Evolutionary conservation across 495 filamentous ascomycete species (phyloP), one percentile per base, ranked within the genome.

Genomic region (Talaromyces nanjingensis): DNA sequence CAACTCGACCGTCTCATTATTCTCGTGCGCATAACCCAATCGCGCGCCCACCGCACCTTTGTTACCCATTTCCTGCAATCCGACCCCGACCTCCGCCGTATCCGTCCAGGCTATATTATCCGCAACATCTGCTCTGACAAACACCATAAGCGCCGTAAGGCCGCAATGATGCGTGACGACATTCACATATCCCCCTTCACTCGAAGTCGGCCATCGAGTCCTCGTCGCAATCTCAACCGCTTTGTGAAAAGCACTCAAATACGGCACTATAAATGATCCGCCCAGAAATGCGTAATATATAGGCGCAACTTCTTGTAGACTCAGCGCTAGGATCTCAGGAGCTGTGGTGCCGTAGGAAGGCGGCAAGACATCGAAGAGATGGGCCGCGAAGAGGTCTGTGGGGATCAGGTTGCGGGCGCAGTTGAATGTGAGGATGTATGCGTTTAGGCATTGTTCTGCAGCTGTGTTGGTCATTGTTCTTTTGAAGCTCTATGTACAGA

Each of bases 401-500:
- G 89, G 77, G 69, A 92, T 86, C 22, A 84, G 73, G 57, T 80
- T 81, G 56, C 87, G 83, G 16, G 84, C 94, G 69, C 92, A 97
- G 72, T 98, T 98, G 75, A 93, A 96, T 33, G 94, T 97, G 37
- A 96, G 75, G 47, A 96, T 80, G 70, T 94, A 91, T 58, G 92
- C 66, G 29, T 71, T 73, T 2, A 88, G 70, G 11, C 71, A 65
- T 6, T 82, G 74, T 9, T 59, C 16, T 20, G 6, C 18, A 0
- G 27, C 14, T 59, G 27, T 18, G 16, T 33, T 27, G 16, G 22
- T 6, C 53, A 56, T 56, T 29, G 27, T 27, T 56, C 6, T 16
- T 27, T 16, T 54, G 7, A 16, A 16, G 53, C 22, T 56, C 20
- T 49, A 49, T 22, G 45, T 18, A n/a, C n/a, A 3, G 0, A 11